Evolutionary conservation across 2,329 filamentous ascomycete species (phyloP).

Genomic region (Onygenales sp.): DNA sequence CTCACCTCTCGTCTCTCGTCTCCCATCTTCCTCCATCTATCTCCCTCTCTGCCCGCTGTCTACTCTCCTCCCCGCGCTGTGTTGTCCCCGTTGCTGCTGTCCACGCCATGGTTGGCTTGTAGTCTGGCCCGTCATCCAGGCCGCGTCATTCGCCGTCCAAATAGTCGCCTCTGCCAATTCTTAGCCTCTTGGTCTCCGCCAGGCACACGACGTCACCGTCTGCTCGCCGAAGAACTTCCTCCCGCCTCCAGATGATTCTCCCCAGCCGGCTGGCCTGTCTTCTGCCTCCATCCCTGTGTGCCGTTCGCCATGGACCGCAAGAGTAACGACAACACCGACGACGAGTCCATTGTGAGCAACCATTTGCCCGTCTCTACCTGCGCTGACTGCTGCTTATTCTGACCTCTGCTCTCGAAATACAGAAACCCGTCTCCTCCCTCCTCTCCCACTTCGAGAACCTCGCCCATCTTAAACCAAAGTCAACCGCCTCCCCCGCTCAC

Average conservation of each 20-base stretch:
- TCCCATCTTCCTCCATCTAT: too few species aligned
- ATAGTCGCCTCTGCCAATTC: background rate
- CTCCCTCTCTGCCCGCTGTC: too few species aligned
- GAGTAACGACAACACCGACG: constrained; percentile 25
- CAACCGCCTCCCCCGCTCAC: constrained; percentile 9
- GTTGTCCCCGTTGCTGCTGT: too few species aligned
- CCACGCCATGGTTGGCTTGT: background rate
- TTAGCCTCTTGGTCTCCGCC: background rate
- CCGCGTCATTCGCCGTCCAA: background rate
- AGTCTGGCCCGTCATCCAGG: background rate
- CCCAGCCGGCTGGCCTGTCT: background rate
- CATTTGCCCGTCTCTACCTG: constrained; percentile 8
- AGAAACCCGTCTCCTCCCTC: constrained; percentile 41
- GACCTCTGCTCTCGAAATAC: constrained; percentile 6
- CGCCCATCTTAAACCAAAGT: constrained; percentile 18
- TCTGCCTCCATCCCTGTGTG: background rate
- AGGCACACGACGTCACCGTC: background rate
- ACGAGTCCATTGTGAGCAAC: constrained; percentile 27
- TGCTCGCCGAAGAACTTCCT: background rate
- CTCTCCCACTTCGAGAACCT: constrained; percentile 41
- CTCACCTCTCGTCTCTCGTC: too few species aligned
- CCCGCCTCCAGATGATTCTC: background rate
- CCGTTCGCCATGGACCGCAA: constrained; percentile 26
- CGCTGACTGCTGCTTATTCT: constrained; percentile 9
- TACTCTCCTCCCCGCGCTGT: too few species aligned